Evolutionary conservation across 139 green algal species (phyloP).

Genomic region (Picochlorum sp.): DNA sequence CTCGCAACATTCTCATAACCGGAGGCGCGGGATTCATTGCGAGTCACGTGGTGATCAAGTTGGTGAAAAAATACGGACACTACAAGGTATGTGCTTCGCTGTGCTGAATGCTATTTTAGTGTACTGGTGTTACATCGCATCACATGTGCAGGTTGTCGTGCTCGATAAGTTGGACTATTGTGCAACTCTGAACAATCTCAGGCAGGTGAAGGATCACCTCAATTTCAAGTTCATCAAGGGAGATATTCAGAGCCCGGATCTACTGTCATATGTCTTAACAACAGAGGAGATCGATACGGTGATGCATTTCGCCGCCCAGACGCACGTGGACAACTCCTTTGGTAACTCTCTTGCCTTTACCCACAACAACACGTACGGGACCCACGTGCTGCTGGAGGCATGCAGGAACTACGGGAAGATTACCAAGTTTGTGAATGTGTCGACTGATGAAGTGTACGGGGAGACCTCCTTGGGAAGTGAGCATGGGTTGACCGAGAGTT

Average conservation of each 20-base stretch:
- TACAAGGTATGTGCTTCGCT: constrained; percentile 59
- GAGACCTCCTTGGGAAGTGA: constrained; percentile 17
- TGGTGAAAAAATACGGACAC: constrained; percentile 67
- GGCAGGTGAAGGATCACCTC: constrained; percentile 28
- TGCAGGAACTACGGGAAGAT: constrained; percentile 66
- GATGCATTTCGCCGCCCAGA: constrained; percentile 97
- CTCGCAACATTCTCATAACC: constrained; percentile 31
- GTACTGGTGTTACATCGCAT: not conserved
- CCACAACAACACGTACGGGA: constrained; percentile 96
- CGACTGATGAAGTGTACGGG: constrained; percentile 57
- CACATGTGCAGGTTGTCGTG: constrained; percentile 64
- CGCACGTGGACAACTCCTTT: constrained; percentile 98
- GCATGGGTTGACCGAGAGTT: constrained; percentile 62
- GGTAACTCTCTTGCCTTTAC: constrained; percentile 90
- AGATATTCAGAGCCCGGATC: constrained; percentile 84
- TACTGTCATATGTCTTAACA: constrained; percentile 77
- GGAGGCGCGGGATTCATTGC: constrained; percentile 93
- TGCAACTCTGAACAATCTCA: constrained; percentile 76
- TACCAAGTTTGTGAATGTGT: constrained; percentile 89
- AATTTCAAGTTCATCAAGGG: constrained; percentile 96
- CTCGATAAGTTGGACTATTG: constrained; percentile 97
- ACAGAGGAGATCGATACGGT: constrained; percentile 90
- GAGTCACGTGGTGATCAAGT: constrained; percentile 69
- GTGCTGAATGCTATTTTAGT: not conserved
- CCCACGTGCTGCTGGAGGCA: constrained; percentile 92